A percentile compares a stretch with the other conserved stretches of the same genome.
Evolutionary conservation across 1,284 basidiomycete genomes (phyloP).

Genomic region (Malassezia cuniculi): DNA sequence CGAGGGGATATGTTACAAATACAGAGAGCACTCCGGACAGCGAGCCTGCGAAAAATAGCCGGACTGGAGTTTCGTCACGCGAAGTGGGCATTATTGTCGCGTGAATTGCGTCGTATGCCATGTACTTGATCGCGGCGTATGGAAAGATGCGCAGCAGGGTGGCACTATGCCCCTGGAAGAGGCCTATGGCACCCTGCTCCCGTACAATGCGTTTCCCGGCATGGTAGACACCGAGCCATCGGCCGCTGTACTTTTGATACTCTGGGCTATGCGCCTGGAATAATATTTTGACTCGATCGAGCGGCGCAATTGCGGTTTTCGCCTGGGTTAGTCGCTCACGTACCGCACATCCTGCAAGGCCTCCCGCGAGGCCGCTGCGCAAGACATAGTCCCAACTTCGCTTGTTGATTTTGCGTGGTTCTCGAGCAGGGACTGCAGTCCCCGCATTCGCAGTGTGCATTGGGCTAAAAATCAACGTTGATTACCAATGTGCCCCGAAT

Average conservation of each 20-base stretch:
- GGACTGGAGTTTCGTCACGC: slow-evolving; percentile 61
- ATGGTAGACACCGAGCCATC: slow-evolving; percentile 69
- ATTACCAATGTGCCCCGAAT: background rate
- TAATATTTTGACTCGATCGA: slow-evolving; percentile 96
- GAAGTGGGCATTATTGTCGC: slow-evolving; percentile 69
- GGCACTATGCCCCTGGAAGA: slow-evolving; percentile 90
- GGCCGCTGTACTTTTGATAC: slow-evolving; percentile 82
- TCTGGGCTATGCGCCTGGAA: slow-evolving; percentile 96
- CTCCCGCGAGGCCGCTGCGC: slow-evolving; percentile 75
- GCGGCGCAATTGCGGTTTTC: slow-evolving; percentile 89
- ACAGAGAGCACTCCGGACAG: slow-evolving; percentile 78
- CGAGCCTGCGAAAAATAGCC: slow-evolving; percentile 79
- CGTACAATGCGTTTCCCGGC: slow-evolving; percentile 70
- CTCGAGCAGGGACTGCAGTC: background rate
- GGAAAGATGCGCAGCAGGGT: slow-evolving; percentile 69
- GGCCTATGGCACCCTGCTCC: slow-evolving; percentile 59
- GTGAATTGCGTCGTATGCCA: slow-evolving; percentile 84
- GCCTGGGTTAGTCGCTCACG: slow-evolving; percentile 55
- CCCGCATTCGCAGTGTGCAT: background rate
- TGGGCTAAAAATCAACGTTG: background rate
- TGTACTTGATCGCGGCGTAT: slow-evolving; percentile 94
- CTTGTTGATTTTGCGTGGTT: slow-evolving; percentile 46
- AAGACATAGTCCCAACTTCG: slow-evolving; percentile 61
- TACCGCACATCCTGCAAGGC: slow-evolving; percentile 82
- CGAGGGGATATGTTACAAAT: slow-evolving; percentile 83